Base-by-base conservation (phyloP, 2,329 filamentous ascomycete genomes). In the Ascochyta lentis region DNA sequence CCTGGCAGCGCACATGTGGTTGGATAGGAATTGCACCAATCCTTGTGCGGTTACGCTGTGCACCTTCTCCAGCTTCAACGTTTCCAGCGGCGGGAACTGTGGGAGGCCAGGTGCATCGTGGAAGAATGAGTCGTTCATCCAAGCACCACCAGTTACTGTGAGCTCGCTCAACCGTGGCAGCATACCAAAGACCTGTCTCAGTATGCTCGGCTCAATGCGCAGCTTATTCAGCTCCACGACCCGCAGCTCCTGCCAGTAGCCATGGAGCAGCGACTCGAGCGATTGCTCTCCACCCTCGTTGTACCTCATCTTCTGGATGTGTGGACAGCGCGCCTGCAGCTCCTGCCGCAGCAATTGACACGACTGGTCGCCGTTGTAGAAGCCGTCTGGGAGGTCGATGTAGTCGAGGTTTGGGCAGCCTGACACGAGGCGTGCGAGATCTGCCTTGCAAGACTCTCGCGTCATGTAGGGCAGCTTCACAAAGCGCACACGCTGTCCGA, bases 401-500 rank as follows among this genome's bases (percentile, higher is more conserved):
- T 95, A 97, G 73, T 86, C 89, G 40, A 98, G 80, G 69, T 94
- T 92, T 27, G 92, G 91, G 39, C 94, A 83, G 23, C 93, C 90
- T 34, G 92, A 91, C 43, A 97, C 89, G 24, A 90, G 91, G 46
- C 92, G 87, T 9, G 94, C 93, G 44, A 97, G 84, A 60, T 94
- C 90, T 49, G 90, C 84, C 73, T 95, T 92, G 72, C 85, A 90
- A 1, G 90, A 90, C 78, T 97, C 92, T 54, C 94, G 87, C 49
- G 94, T 89, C 94, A 97, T 97, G 76, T 96, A 97, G 6, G 94
- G 92, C 56, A 92, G 87, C 80, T 96, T 96, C 68, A 98, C 81
- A 66, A 89, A 92, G 69, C 88, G 79, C 5, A 96, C 91, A 38
- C 86, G 80, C 51, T 84, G 80, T 31, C 89, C 92, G 41, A 96